Base-by-base conservation (phyloP, 2,329 filamentous ascomycete genomes). In the Alternaria gaisen region DNA sequence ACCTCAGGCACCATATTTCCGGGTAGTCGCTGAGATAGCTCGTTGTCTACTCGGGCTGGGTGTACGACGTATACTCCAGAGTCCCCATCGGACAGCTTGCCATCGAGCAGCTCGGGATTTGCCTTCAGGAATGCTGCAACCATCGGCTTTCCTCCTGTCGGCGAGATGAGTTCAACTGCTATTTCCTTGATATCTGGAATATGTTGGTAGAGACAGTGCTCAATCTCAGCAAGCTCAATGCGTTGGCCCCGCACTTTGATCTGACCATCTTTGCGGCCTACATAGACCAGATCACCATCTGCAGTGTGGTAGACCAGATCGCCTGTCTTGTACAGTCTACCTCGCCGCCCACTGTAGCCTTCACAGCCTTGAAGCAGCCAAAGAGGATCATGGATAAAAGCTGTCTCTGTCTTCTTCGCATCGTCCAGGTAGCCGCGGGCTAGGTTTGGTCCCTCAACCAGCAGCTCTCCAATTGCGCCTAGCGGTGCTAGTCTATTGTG, bases 401-500 rank as follows among this genome's bases (percentile, higher is more conserved):
- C 63, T 4, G 58, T 65, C 7, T 61, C 54, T 1, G 77, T 79
- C 70, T 69, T 28, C 53, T 62, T 18, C 66, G 24, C 55, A 64
- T 56, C 53, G 4, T 47, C 41, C 12, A 74, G 63, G 47, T 74
- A 74, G 12, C 63, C 67, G 12, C 69, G 63, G 9, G 71, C 73
- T 1, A 80, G 63, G 18, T 72, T 83, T 1, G 83, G 83, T 0
- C 86, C 85, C 63, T 88, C 85, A 24, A 89, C 82, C 5, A 87
- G 79, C 2, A 89, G 77, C 68, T 89, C 87, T 10, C 72, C 72
- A 7, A 63, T 48, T n/a, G 12, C 40, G 7, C 66, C 65, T 5
- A 65, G 42, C 1, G 65, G 63, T 11, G 71, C 60, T 4, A 68
- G 51, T 3, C 22, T 26, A 10, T 66, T 38, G 22, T 59, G 46